phyloP scores from a whole-genome alignment of 805 yeast species.

The Zygoascus biomembranicola region DNA sequence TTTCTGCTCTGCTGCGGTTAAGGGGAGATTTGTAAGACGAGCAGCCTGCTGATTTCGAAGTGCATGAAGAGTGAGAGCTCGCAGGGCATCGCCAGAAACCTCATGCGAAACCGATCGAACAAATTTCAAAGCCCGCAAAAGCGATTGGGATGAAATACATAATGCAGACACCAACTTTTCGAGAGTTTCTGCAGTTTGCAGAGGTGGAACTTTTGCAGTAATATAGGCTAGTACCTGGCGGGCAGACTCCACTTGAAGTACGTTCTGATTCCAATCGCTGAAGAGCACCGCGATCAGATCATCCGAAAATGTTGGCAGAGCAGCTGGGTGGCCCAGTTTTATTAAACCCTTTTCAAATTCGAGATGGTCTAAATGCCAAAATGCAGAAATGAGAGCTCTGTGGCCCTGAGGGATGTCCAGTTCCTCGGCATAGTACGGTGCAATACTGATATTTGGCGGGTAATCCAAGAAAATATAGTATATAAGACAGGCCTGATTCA shows the following conservation, averaged over 20 bases:
- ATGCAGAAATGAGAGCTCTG: slow-evolving; percentile 13
- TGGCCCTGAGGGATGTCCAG: slow-evolving; percentile 14
- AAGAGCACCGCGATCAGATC: slow-evolving; percentile 3
- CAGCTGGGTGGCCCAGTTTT: slow-evolving; percentile 14
- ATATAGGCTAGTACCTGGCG: slow-evolving; percentile 9
- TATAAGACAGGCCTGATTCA: slow-evolving; percentile 12
- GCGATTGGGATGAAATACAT: slow-evolving; percentile 5
- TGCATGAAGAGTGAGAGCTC: slow-evolving; percentile 8
- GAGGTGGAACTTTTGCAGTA: slow-evolving; percentile 7
- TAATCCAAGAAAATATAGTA: slow-evolving; percentile 17
- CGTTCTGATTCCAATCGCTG: not conserved
- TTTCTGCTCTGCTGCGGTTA: slow-evolving; percentile 8
- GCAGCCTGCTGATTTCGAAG: slow-evolving; percentile 2
- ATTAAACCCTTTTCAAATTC: slow-evolving; percentile 9
- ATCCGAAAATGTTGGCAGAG: slow-evolving; percentile 9
- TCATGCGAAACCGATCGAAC: slow-evolving; percentile 11
- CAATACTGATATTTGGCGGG: slow-evolving; percentile 12
- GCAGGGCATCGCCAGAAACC: slow-evolving; percentile 4
- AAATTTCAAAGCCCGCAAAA: slow-evolving; percentile 12
- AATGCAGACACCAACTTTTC: slow-evolving; percentile 9
- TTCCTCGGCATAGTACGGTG: slow-evolving; percentile 15
- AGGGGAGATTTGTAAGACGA: slow-evolving; percentile 16
- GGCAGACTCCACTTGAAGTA: not conserved
- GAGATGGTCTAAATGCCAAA: slow-evolving; percentile 16
- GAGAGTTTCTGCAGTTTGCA: slow-evolving; percentile 6